Conservation (phyloP, 2,329 filamentous ascomycete species). For the Delphinella strobiligena region DNA sequence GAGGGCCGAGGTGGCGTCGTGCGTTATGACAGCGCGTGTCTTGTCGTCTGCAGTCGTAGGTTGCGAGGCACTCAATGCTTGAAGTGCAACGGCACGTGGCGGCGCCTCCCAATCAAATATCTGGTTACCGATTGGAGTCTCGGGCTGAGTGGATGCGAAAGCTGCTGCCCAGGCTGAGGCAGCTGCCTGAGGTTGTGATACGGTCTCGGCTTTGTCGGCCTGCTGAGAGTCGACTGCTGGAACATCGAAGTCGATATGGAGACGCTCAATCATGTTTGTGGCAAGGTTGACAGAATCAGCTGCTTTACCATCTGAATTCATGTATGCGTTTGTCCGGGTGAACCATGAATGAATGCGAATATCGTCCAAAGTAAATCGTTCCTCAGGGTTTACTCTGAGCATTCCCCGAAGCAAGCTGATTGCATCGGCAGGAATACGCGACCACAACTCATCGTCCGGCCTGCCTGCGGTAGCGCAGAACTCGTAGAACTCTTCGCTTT, state of each 20-base stretch:
- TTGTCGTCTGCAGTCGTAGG: slow-evolving; percentile 27
- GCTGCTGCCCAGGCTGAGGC: slow-evolving; percentile 30
- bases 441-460: slow-evolving; percentile 73
- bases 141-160: slow-evolving; percentile 76
- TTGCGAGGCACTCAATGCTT: slow-evolving; percentile 36
- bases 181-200: slow-evolving; percentile 16
- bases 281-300: slow-evolving; percentile 73
- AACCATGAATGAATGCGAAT: slow-evolving; percentile 93
- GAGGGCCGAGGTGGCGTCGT: slow-evolving; percentile 41
- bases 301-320: slow-evolving; percentile 61
- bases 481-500: slow-evolving; percentile 84
- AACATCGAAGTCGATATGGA: slow-evolving; percentile 77
- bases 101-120: slow-evolving; percentile 85
- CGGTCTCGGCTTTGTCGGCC: slow-evolving; percentile 36
- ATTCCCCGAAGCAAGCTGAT: slow-evolving; percentile 82
- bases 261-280: slow-evolving; percentile 86
- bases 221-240: slow-evolving; percentile 36
- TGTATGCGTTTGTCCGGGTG: slow-evolving; percentile 65
- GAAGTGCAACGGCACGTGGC: slow-evolving; percentile 36
- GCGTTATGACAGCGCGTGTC: slow-evolving; percentile 21
- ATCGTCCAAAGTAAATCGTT: slow-evolving; percentile 73
- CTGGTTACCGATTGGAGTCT: slow-evolving; percentile 56
- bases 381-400: slow-evolving; percentile 66
- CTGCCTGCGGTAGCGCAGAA: slow-evolving; percentile 70
- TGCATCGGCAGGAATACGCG: slow-evolving; percentile 58